These are phyloP conservation scores for Xylariaceae sp. DNA, from an alignment of 2,329 filamentous ascomycete genomes.

Conservation along the genomic window DNA sequence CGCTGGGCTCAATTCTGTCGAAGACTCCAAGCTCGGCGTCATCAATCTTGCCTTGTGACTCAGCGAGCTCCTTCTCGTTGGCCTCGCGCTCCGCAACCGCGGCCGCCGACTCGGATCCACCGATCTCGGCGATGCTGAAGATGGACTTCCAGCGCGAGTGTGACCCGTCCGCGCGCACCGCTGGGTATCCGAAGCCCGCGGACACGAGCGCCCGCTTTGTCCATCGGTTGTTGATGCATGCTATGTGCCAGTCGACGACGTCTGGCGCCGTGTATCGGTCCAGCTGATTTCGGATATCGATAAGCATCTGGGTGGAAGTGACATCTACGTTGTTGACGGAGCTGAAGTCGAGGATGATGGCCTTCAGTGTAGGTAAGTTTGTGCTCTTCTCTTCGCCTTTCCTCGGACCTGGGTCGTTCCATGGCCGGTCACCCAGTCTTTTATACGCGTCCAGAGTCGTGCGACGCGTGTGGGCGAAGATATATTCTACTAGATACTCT, in stretches of 20 bases:
- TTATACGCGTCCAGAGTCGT: constrained; percentile 73
- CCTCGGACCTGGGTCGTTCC: constrained; percentile 88
- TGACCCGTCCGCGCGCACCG: constrained; percentile 55
- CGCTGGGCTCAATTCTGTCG: constrained; percentile 33
- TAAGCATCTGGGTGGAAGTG: constrained; percentile 88
- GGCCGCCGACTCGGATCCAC: constrained; percentile 72
- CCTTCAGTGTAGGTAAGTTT: constrained; percentile 73
- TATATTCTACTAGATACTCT: constrained; percentile 73
- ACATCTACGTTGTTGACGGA: constrained; percentile 94
- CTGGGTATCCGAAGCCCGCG: constrained; percentile 87
- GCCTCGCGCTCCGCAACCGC: constrained; percentile 68
- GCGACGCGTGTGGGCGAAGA: constrained; percentile 75
- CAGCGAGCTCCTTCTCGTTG: constrained; percentile 56
- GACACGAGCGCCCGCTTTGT: constrained; percentile 87
- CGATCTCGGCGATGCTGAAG: constrained; percentile 88
- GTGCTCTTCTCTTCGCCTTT: constrained; percentile 52
- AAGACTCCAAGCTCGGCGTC: constrained; percentile 33
- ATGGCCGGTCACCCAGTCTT: constrained; percentile 79
- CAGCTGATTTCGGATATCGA: constrained; percentile 93
- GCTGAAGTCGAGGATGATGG: constrained; percentile 92
- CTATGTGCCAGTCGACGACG: constrained; percentile 92
- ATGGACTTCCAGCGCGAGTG: constrained; percentile 88
- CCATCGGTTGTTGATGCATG: constrained; percentile 93
- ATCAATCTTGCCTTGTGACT: constrained; percentile 17
- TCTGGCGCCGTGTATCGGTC: constrained; percentile 83